Base-by-base conservation (phyloP, 2,329 filamentous ascomycete species). In the Monilinia polystroma region DNA sequence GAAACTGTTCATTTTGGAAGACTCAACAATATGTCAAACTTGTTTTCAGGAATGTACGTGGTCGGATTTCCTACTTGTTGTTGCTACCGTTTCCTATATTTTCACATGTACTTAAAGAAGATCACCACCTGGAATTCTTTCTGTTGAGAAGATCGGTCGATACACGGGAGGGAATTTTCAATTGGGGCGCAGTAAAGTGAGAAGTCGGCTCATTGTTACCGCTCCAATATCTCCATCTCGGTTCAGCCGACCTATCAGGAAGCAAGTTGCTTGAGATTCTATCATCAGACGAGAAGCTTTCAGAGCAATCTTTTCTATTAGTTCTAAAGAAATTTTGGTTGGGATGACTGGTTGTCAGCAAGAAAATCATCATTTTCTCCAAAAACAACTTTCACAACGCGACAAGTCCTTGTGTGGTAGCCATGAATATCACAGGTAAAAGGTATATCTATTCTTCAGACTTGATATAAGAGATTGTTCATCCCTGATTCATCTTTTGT, bases 21-120 rank as follows among this genome's bases (percentile, higher is more conserved):
- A 55, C 26, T 64, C n/a, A 56, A 41, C 63, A 66, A 66, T 41
- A 76, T 76, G 75, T 76, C 75, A 59, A 76, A 75, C 68, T 67
- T 76, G 64, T 76, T 76, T 67, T 76, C 75, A 70, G 75, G 75
- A 72, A 76, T 76, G 75, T 76, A 70, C 64, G 75, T 76, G 70
- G 53, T 64, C 32, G 68, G 63, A 55, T 63, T 66, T 60, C 51
- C 47, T 47, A 47, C 23, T 63, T 52, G 43, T 56, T 58, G 35
- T 43, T 64, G 56, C 52, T 67, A 62, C 49, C 53, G 51, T 63
- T 35, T 63, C 38, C 29, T 66, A 54, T 51, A 14, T 52, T 49
- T 35, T 10, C 51, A 45, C 58, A 16, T 47, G 26, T 64, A 41
- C 3, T 51, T 43, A 16, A 8, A 20, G 41, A 47, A 43, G 41